Evolutionary conservation across 768 basidiomycete genomes (phyloP).

Genomic region (Leccinellum albellum): DNA sequence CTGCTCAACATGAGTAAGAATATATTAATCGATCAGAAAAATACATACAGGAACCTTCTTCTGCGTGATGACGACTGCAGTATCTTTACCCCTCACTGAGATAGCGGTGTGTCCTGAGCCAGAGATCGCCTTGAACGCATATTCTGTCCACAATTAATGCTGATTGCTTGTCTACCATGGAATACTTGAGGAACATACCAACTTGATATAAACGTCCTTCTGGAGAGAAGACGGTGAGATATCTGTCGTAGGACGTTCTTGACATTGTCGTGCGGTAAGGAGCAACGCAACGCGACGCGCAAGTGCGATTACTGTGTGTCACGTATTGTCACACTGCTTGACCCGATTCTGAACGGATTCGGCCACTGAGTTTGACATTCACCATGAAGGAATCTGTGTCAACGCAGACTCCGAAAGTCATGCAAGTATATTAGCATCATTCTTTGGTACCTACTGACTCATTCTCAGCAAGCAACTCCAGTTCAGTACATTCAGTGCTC

Average conservation of each 20-base stretch:
- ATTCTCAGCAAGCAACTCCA: slow-evolving; percentile 83
- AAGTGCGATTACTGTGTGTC: slow-evolving; percentile 36
- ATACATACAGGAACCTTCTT: slow-evolving; percentile 91
- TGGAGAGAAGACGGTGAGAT: slow-evolving; percentile 94
- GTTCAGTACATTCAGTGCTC: slow-evolving; percentile 89
- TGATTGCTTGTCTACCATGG: background rate
- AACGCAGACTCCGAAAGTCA: slow-evolving; percentile 78
- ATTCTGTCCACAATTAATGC: slow-evolving; percentile 54
- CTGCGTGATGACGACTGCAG: slow-evolving; percentile 94
- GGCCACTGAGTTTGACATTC: background rate
- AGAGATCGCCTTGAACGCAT: slow-evolving; percentile 99
- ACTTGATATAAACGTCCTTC: slow-evolving; percentile 99
- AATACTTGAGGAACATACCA: slow-evolving; percentile 49
- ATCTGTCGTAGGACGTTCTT: slow-evolving; percentile 92
- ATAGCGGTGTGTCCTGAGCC: slow-evolving; percentile 94
- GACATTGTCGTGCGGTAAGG: slow-evolving; percentile 66
- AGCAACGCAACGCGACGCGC: slow-evolving; percentile 53
- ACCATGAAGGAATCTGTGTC: slow-evolving; percentile 77
- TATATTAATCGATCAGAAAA: background rate
- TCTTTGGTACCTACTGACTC: slow-evolving; percentile 4
- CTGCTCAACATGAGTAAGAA: slow-evolving; percentile 38
- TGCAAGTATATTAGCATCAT: slow-evolving; percentile 42
- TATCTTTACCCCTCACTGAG: slow-evolving; percentile 90
- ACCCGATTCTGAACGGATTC: background rate
- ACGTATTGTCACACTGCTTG: slow-evolving; percentile 16